These are phyloP conservation scores for Claviceps sp. DNA, from an alignment of 2,329 filamentous ascomycete genomes.

Conservation along the genomic window DNA sequence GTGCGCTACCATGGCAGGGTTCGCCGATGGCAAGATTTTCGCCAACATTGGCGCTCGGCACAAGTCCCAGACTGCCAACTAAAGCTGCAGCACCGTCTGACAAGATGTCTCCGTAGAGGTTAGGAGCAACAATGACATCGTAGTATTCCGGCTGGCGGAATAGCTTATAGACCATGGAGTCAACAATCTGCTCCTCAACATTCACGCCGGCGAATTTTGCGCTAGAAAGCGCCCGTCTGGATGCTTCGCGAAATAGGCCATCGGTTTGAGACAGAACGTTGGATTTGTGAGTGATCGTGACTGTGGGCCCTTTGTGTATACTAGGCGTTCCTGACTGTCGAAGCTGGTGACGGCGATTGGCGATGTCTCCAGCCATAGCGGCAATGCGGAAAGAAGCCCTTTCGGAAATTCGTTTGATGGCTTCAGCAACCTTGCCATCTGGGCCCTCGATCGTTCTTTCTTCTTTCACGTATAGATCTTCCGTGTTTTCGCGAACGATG, in stretches of 20 bases:
- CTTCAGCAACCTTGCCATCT: slow-evolving; percentile 80
- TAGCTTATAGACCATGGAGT: slow-evolving; percentile 99
- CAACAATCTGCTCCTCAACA: slow-evolving; percentile 95
- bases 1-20: slow-evolving; percentile 92
- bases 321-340: slow-evolving; percentile 43
- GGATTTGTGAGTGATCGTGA: slow-evolving; percentile 97
- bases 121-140: slow-evolving; percentile 95
- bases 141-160: slow-evolving; percentile 92
- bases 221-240: slow-evolving; percentile 57
- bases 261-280: slow-evolving; percentile 96
- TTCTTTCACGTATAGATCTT: slow-evolving; percentile 96
- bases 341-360: slow-evolving; percentile 71
- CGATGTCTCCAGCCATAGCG: slow-evolving; percentile 89
- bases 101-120: slow-evolving; percentile 93
- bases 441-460: slow-evolving; percentile 69
- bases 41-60: slow-evolving; percentile 90
- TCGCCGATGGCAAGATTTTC: slow-evolving; percentile 92
- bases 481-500: slow-evolving; percentile 97
- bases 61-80: slow-evolving; percentile 81
- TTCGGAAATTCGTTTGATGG: slow-evolving; percentile 92
- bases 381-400: slow-evolving; percentile 76
- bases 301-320: slow-evolving; percentile 57
- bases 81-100: slow-evolving; percentile 91
- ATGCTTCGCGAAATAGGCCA: slow-evolving; percentile 78
- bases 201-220: slow-evolving; percentile 48